Evolutionary conservation across 2,329 filamentous ascomycete species (phyloP), one percentile per base, ranked within the genome.

Genomic region (Periconia sp.): DNA sequence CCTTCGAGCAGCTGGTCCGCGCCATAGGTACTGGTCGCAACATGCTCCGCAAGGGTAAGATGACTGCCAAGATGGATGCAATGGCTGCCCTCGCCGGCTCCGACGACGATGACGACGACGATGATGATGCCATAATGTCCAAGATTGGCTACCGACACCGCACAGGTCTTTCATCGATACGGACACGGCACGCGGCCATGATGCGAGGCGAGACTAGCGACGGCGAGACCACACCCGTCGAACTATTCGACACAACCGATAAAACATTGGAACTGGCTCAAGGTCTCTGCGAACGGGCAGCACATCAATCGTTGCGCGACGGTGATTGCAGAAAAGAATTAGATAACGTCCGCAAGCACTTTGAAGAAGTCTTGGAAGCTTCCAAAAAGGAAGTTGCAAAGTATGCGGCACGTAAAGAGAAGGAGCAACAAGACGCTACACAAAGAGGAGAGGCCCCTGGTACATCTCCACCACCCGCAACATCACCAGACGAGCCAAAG

Each of bases 231-330:
- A 52, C 59, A 15, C 54, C 64, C 18, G 46, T 49, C 21, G 62
- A 60, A 29, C 36, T 63, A 6, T 71, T 70, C 61, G 89, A 95
- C 52, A 78, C 82, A 31, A 78, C 91, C 1, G 91, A 96, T 64
- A 88, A 87, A 63, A 81, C 83, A 1, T 76, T 96, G 18, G 91
- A 96, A 63, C 82, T 83, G 51, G 87, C 89, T 4, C 90, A 96
- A 66, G 80, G 80, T 42, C 82, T 91, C 57, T 95, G 89, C 65
- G 92, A 96, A 72, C 85, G 85, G 40, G 92, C 88, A 3, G 92
- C 92, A 0, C 91, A 95, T 63, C 89, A 95, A 61, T 90, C 94
- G 48, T 77, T 96, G n/a, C 84, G 92, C 17, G 87, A 91, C 39
- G 92, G 91, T 9, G 87, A 94, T 60, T 96, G 92, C 69, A 80